Base-by-base conservation (phyloP, 2,329 filamentous ascomycete genomes). In the Trematosphaeria pertusa region DNA sequence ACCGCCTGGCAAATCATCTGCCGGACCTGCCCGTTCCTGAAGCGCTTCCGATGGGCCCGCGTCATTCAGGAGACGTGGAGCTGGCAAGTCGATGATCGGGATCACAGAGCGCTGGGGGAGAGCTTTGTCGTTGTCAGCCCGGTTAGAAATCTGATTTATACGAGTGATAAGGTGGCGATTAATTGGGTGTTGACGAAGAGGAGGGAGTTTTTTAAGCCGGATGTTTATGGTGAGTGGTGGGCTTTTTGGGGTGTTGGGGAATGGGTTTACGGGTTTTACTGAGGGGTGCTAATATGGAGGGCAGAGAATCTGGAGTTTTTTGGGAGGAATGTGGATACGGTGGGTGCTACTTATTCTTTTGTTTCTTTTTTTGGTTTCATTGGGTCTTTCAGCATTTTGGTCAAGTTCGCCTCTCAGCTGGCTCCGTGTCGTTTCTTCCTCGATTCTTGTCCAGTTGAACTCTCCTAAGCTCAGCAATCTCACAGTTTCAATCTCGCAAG, bases 151-250 rank as follows among this genome's bases (percentile, higher is more conserved):
- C 31, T 56, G 17, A 22, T 65, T 24, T 48, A 46, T 34, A 58
- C 54, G 3, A 50, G 49, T 26, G 58, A 65, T 42, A 24, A 48
- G 10, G 49, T 33, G 22, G 51, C 53, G 18, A 46, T 59, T 30
- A 48, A 50, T 6, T 15, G 48, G 31, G 48, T 59, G 11, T 46
- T 61, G 17, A 37, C 30, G 40, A 50, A 47, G 14, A 48, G 59
- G 46, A 64, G 55, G 38, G 53, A 54, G 2, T 64, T 61, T 47
- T 34, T 55, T 4, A 65, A 65, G 38, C 54, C 55, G 3, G 49
- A 53, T 11, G 34, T 59, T 12, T 64, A 65, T 44, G 54, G 55
- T 56, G 18, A 40, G 51, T 49, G 9, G 7, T 12, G n/a, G n/a
- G n/a, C n/a, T n/a, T n/a, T n/a, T n/a, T n/a, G n/a, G n/a, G n/a